Conservation (phyloP, 164 flowering plant species). For the Platanus orientalis region DNA sequence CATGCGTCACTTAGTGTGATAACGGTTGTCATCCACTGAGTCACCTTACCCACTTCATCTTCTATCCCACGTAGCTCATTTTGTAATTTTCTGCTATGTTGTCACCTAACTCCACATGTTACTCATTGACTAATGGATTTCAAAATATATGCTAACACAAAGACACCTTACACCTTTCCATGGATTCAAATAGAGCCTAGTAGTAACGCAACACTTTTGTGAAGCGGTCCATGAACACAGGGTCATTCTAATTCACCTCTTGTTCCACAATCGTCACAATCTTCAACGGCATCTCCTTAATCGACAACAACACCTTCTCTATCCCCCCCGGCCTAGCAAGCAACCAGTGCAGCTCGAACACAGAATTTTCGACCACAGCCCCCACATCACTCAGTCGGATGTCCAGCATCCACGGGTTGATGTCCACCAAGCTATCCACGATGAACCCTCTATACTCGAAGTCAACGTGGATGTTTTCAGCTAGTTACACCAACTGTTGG, state of each 20-base stretch:
- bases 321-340: too few species aligned
- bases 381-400: slow-evolving; percentile 41
- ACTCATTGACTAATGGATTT: too few species aligned
- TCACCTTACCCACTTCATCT: too few species aligned
- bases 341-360: slow-evolving; percentile 58
- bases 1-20: too few species aligned
- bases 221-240: slow-evolving; percentile 61
- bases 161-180: slow-evolving; percentile 59
- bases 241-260: slow-evolving; percentile 63
- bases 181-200: slow-evolving; percentile 80
- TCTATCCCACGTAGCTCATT: too few species aligned
- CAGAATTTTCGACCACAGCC: slow-evolving; percentile 64
- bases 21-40: too few species aligned
- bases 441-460: slow-evolving; percentile 70
- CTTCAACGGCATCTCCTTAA: slow-evolving; percentile 47
- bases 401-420: slow-evolving; percentile 72
- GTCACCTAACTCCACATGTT: too few species aligned
- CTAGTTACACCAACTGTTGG: slow-evolving; percentile 59
- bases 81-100: too few species aligned
- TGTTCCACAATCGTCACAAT: slow-evolving; percentile 74
- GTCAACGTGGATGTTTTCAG: slow-evolving; percentile 59
- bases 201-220: slow-evolving; percentile 70
- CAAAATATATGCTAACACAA: too few species aligned
- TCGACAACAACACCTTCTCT: slow-evolving; percentile 18
- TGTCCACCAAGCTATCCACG: slow-evolving; percentile 55